Evolutionary conservation across 2,329 filamentous ascomycete genomes (phyloP), one percentile per base, ranked within the genome.

Genomic region (Venturia pyrina): DNA sequence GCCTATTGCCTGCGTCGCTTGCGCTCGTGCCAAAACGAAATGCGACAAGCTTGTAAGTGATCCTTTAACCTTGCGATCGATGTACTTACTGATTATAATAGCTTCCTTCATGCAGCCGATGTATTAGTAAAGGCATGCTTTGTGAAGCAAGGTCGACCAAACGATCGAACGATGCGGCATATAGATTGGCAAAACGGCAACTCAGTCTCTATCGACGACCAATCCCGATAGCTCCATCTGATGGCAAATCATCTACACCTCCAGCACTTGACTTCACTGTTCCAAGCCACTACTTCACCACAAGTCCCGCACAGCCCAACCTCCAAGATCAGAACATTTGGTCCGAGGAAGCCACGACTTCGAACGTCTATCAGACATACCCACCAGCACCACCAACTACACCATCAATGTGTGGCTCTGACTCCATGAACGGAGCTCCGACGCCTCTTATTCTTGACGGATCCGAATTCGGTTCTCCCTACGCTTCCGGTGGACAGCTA

Each of bases 1-100:
- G 48, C 80, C 80, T 17, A 82, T 82, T 67, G 80, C 80, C 40
- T 82, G 80, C 73, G 81, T 78, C 70, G 82, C 81, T 67, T 82
- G 80, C 68, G 80, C 80, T 11, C 82, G 82, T 71, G 82, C 80
- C 5, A 82, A 82, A 74, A 82, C 80, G 17, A 82, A 82, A 68
- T 82, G 80, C 68, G 80, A 82, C 68, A 82, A 82, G 46, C 10
- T 61, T 17, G 65, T 66, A 66, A 13, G 64, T 37, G 15, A 57
- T 34, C 37, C 19, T n/a, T 7, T 11, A 8, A n/a, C 37, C 37
- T 17, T 40, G n/a, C 3, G 5, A 34, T 32, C 19, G 19, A 37
- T 13, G 3, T 15, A 10, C 10, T 24, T 5, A 21, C 65, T 66
- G 40, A 64, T 41, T 17, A 56, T 65, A 10, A 43, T 41, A 66